phyloP scores from a whole-genome alignment of 805 yeast genomes.

The Pichia scutulata region DNA sequence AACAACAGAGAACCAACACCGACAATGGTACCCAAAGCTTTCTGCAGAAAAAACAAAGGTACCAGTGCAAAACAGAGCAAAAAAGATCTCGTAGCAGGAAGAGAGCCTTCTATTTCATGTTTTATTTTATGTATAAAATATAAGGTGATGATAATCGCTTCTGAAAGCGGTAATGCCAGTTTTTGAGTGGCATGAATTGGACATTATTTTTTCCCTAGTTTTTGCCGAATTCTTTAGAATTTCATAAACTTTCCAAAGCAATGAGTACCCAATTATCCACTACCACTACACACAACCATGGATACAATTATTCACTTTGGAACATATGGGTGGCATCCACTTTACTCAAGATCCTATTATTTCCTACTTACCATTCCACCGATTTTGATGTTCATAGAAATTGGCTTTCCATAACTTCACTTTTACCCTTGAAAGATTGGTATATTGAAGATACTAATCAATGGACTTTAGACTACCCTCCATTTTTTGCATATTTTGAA shows the following conservation, averaged over 20 bases:
- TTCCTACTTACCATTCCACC: slow-evolving; percentile 83
- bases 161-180: not conserved
- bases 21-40: not conserved
- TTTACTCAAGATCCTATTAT: slow-evolving; percentile 51
- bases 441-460: slow-evolving; percentile 68
- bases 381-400: slow-evolving; percentile 97
- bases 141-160: not conserved
- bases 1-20: not conserved
- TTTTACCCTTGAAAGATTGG: slow-evolving; percentile 73
- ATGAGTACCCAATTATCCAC: not conserved
- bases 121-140: too few relatives aligned
- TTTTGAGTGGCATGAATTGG: not conserved
- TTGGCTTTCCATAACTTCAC: slow-evolving; percentile 88
- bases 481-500: slow-evolving; percentile 94
- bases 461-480: slow-evolving; percentile 98
- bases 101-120: not conserved
- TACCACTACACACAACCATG: not conserved
- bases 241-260: not conserved
- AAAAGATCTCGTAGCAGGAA: not conserved
- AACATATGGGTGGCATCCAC: slow-evolving; percentile 61
- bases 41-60: not conserved
- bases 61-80: not conserved
- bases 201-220: not conserved
- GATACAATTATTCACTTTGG: slow-evolving; percentile 44
- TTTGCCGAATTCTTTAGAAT: not conserved